Base-by-base conservation (phyloP, 768 basidiomycete genomes). In the Podaxis sp. region DNA sequence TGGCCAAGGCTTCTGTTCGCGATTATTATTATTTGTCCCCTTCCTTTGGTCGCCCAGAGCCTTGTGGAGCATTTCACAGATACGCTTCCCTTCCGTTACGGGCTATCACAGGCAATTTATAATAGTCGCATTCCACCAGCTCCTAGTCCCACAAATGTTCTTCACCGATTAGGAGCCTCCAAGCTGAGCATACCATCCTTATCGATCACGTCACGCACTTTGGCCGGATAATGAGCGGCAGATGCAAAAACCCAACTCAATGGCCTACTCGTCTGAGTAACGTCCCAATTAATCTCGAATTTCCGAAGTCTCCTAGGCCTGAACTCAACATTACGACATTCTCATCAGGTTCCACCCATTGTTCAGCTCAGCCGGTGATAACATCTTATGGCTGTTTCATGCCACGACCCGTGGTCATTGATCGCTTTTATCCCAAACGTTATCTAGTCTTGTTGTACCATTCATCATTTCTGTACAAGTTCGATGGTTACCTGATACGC, bases 41-140 rank as follows among this genome's bases (percentile, higher is more conserved):
- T 62, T 24, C 61, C 54, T 15, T 49, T 47, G 33, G 24, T 25
- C 29, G 52, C 52, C 27, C 38, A 17, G 22, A 43, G 19, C 53
- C 41, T 49, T 61, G 58, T 43, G 41, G 43, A 15, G 43, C 25
- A 52, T 53, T 60, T 53, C 37, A 17, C 46, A 50, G 61, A 61
- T 61, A 56, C 33, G 47, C 61, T 62, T 56, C 61, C 54, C 47
- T 49, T 62, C 61, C 55, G 55, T 46, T 25, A 47, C 24, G 54
- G 61, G 47, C 61, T 56, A 55, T 62, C 54, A 62, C 47, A 24
- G 54, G 46, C 43, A 55, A 56, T 62, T 62, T 55, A 62, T 62
- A 62, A 55, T 55, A 47, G 46, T 37, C 43, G 12, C 41, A 40
- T 38, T 29, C 53, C 52, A 46, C 37, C 41, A 55, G 43, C 60